A percentile compares a stretch with the other conserved stretches of the same genome.
Conservation (phyloP, 805 yeast species). For the Blastobotrys americana region DNA sequence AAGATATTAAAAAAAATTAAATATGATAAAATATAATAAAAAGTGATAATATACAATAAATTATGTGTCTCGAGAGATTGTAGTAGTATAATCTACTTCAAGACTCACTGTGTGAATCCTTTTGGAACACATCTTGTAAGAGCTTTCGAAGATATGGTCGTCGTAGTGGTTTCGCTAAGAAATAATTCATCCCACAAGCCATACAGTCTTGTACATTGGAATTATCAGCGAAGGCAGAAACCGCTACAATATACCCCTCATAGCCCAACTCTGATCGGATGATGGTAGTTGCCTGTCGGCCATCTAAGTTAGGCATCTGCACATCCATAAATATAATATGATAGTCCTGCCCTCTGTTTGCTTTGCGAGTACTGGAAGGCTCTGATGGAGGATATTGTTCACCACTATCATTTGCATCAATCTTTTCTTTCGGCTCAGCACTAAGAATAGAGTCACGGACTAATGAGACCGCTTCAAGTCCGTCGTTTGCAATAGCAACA, state of each 20-base stretch:
- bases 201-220: constrained; percentile 80
- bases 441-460: constrained; percentile 42
- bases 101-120: neutral
- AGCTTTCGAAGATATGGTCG: constrained; percentile 54
- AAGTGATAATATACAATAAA: too few species aligned
- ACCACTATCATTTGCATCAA: neutral
- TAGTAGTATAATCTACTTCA: too few species aligned
- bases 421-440: constrained; percentile 11
- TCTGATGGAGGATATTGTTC: neutral
- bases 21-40: too few species aligned
- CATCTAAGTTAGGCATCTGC: constrained; percentile 94
- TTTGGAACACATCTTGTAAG: constrained; percentile 2
- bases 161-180: constrained; percentile 80
- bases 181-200: constrained; percentile 85
- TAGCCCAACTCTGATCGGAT: constrained; percentile 60
- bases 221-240: constrained; percentile 93
- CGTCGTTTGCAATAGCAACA: constrained; percentile 76
- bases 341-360: constrained; percentile 34
- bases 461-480: constrained; percentile 73
- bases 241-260: constrained; percentile 75
- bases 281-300: constrained; percentile 70
- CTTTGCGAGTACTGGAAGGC: neutral
- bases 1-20: too few species aligned
- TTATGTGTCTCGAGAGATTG: too few species aligned
- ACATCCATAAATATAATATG: constrained; percentile 93